These are phyloP conservation scores for Dissophora ornata DNA, from an alignment of 192 early-diverging fungal genomes.

Conservation along the genomic window DNA sequence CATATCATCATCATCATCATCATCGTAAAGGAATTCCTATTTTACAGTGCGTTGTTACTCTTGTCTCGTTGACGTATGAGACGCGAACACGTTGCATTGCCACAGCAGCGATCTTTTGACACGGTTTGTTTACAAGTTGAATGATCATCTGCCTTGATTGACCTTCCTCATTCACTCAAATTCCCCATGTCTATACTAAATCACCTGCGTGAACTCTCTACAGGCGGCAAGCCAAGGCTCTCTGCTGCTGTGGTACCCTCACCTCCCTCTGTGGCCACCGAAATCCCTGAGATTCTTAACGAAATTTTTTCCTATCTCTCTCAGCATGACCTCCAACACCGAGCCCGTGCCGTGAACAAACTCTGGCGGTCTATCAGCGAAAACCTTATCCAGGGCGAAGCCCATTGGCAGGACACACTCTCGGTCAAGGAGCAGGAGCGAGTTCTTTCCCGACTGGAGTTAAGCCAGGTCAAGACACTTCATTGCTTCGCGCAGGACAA, in stretches of 20 bases:
- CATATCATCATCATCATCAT: too few species aligned
- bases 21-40: too few species aligned
- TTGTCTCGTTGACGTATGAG: too few species aligned
- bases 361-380: conserved; percentile 7
- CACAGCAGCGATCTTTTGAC: too few species aligned
- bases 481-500: conserved; percentile 1
- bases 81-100: too few species aligned
- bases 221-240: too few species aligned
- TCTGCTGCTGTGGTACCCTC: too few species aligned
- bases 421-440: background rate
- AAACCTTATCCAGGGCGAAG: background rate
- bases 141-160: too few species aligned
- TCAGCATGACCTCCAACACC: conserved; percentile 1
- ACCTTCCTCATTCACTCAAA: too few species aligned
- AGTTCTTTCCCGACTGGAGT: background rate
- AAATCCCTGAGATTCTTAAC: conserved; percentile 14
- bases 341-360: background rate
- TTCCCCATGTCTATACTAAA: background rate
- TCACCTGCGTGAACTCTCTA: background rate
- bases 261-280: background rate
- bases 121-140: too few species aligned
- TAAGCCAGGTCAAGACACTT: background rate
- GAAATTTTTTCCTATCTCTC: conserved; percentile 17
- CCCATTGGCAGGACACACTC: conserved; percentile 15
- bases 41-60: too few species aligned